A percentile compares a stretch with the other conserved stretches of the same genome.
Conservation (phyloP, 768 basidiomycete genomes). For the Pleurotus salmoneostramineus region DNA sequence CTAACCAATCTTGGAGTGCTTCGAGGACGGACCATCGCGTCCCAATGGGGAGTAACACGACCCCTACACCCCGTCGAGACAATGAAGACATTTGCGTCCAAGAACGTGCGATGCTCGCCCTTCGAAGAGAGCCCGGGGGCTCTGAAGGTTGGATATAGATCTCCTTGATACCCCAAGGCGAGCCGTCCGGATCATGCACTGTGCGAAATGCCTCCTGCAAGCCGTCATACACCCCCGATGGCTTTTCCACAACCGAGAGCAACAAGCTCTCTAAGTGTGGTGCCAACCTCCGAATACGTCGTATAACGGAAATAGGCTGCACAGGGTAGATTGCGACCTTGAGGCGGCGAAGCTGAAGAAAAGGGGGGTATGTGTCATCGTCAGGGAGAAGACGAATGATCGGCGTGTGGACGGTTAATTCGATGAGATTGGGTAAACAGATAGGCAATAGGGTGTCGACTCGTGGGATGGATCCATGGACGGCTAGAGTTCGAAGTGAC, state of each 20-base stretch:
- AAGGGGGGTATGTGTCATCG: neutral
- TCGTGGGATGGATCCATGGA: neutral
- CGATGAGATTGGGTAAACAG: neutral
- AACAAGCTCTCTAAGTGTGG: neutral
- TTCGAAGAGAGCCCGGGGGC: neutral
- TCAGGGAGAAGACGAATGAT: neutral
- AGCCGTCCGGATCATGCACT: neutral
- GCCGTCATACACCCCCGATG: neutral
- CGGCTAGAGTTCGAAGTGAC: neutral
- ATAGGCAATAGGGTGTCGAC: neutral
- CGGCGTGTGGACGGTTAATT: conserved; percentile 1
- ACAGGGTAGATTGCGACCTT: conserved; percentile 1
- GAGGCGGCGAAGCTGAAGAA: neutral
- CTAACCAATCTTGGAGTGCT: neutral
- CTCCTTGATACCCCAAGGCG: neutral
- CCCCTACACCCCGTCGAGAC: neutral
- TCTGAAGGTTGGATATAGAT: neutral
- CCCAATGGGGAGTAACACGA: neutral
- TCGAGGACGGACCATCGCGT: neutral
- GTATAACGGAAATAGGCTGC: neutral
- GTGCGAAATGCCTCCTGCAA: neutral
- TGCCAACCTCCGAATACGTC: neutral
- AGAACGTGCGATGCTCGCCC: neutral
- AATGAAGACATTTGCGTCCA: neutral
- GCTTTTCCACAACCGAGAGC: neutral